phyloP scores from a whole-genome alignment of 2,329 filamentous ascomycete species.

The Diaporthe aspalathi region DNA sequence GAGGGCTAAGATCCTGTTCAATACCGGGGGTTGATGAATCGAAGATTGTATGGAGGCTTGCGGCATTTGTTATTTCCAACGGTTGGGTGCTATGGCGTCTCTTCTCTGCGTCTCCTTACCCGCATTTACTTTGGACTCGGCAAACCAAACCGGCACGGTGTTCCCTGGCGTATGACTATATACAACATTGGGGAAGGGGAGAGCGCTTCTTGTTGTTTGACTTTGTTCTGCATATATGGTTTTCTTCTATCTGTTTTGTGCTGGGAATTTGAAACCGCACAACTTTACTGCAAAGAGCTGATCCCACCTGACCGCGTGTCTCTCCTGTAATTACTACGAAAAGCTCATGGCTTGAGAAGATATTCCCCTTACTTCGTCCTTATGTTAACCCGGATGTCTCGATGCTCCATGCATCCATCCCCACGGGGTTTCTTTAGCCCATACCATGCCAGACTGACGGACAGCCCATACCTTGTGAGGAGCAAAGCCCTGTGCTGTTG shows the following conservation, averaged over 20 bases:
- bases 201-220: conserved; percentile 41
- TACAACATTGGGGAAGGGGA: conserved; percentile 36
- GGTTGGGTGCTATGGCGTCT: conserved; percentile 38
- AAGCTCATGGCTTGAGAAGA: background rate
- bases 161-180: conserved; percentile 56
- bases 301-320: conserved; percentile 15
- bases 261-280: conserved; percentile 27
- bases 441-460: conserved; percentile 29
- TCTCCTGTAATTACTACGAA: conserved; percentile 32
- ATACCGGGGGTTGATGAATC: conserved; percentile 13
- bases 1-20: conserved; percentile 68
- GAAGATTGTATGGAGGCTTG: conserved; percentile 29
- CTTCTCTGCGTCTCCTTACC: conserved; percentile 47
- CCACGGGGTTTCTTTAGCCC: conserved; percentile 46
- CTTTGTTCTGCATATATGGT: conserved; percentile 40
- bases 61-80: conserved; percentile 37
- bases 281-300: conserved; percentile 20
- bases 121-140: conserved; percentile 52
- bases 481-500: background rate
- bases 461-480: background rate
- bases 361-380: conserved; percentile 40
- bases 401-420: conserved; percentile 21
- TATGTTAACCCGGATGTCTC: background rate
- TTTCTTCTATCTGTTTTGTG: conserved; percentile 23
- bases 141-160: conserved; percentile 53